Evolutionary conservation across 768 basidiomycete genomes (phyloP), one percentile per base, ranked within the genome.

Genomic region (Serendipita indica): DNA sequence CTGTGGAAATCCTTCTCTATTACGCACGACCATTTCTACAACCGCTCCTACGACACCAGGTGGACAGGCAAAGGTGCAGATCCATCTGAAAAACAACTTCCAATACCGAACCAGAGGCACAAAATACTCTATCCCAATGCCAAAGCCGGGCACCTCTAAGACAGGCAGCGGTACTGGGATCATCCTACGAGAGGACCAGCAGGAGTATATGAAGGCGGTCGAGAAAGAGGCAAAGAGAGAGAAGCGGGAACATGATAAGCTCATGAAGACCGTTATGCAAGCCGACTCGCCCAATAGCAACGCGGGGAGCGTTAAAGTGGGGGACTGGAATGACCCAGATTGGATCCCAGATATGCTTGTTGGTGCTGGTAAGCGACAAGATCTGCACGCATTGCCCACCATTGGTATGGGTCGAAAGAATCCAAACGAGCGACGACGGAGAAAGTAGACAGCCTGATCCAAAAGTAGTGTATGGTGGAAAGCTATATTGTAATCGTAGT

Each of bases 81-180:
- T 99, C 3, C 94, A 99, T 72, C 81, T 99, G 56, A 97, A 93
- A 72, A 78, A 80, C 64, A 97, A 96, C 73, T 99, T 92, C 73
- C 93, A 96, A 69, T 94, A 92, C 74, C 83, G 82, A 62, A 76
- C 81, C 20, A 84, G 96, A 16, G 96, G 96, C 10, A 93, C 89
- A 2, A 86, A 84, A 65, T 98, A 87, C 70, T 81, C 89, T 18
- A 92, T 99, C 61, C 93, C 96, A 1, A 77, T 83, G 33, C 90
- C 96, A 16, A 93, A 89, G 67, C 75, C 85, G 45, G 93, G 94
- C 34, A 80, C 83, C 5, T 84, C 94, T 7, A 94, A 92, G 72
- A 80, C 77, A 25, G 88, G 88, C 1, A 70, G 83, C 1, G 85
- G 91, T 0, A 81, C 85, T 49, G 89, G 89, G 2, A 72, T 96